A percentile compares a stretch with the other conserved stretches of the same genome.
Evolutionary conservation across 805 yeast species (phyloP).

Genomic region (Danielia oregonensis): DNA sequence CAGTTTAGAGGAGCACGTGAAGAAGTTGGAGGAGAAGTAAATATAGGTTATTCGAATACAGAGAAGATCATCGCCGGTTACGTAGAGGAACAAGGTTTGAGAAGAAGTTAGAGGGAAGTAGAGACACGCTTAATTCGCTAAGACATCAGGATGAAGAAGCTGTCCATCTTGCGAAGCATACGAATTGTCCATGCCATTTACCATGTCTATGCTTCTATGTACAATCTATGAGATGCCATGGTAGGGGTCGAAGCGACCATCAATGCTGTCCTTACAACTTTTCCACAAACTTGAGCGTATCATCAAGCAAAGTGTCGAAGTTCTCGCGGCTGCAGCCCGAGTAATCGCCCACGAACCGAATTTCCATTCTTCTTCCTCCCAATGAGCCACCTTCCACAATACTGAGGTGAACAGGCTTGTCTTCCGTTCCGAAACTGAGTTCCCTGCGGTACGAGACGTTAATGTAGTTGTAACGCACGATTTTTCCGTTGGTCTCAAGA

Average conservation of each 20-base stretch:
- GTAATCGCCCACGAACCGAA: conserved; percentile 13
- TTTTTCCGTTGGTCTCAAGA: conserved; percentile 33
- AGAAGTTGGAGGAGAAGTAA: conserved; percentile 47
- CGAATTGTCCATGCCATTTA: too few species aligned
- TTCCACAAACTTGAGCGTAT: conserved; percentile 14
- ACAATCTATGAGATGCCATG: too few species aligned
- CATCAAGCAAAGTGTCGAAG: conserved; percentile 26
- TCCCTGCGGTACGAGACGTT: conserved; percentile 42
- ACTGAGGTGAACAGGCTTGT: conserved; percentile 38
- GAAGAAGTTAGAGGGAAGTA: background rate
- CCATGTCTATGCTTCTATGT: conserved; percentile 1
- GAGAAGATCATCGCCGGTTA: too few species aligned
- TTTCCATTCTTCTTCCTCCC: conserved; percentile 51
- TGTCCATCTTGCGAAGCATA: too few species aligned
- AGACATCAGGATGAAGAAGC: too few species aligned
- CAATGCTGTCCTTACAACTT: conserved; percentile 14
- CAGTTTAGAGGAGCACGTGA: conserved; percentile 66
- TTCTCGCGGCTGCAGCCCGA: conserved; percentile 15
- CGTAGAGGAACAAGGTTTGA: too few species aligned
- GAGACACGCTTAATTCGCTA: too few species aligned
- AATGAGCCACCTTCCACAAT: conserved; percentile 55
- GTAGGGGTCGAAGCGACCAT: too few species aligned
- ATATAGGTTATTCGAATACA: background rate
- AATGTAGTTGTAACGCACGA: conserved; percentile 43
- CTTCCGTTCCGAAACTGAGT: conserved; percentile 37